A percentile compares a stretch with the other conserved stretches of the same genome.
These are phyloP conservation scores for Halenospora varia DNA, from an alignment of 495 filamentous ascomycete species.

Conservation along the genomic window DNA sequence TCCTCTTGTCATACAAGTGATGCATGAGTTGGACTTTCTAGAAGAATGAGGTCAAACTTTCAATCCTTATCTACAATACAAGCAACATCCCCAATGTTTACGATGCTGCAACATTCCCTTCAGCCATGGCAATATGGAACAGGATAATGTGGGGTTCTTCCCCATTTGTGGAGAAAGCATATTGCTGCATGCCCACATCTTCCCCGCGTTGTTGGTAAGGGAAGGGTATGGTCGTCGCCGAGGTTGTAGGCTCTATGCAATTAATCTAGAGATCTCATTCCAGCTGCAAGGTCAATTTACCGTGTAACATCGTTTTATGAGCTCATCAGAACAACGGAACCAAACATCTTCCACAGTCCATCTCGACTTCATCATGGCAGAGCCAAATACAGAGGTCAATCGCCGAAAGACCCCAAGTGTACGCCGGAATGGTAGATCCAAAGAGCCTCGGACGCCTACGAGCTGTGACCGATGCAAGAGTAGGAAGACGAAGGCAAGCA, in stretches of 20 bases:
- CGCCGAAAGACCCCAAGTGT: background rate
- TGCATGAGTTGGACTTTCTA: too few species aligned
- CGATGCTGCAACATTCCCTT: too few species aligned
- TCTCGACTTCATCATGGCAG: background rate
- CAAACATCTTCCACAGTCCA: too few species aligned
- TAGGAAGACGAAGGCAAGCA: slow-evolving; percentile 18
- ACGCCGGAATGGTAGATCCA: background rate
- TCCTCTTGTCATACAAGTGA: background rate
- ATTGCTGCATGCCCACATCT: background rate
- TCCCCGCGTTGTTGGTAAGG: background rate
- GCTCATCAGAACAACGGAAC: background rate
- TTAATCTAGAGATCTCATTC: background rate
- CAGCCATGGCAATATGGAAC: too few species aligned
- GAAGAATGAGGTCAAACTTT: too few species aligned
- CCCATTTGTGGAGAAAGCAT: background rate
- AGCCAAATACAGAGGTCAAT: background rate
- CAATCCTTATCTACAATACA: too few species aligned
- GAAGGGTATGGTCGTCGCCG: background rate
- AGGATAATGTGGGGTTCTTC: background rate
- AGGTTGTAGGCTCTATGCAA: background rate
- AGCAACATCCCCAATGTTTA: too few species aligned
- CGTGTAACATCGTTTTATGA: background rate
- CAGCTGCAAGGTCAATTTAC: background rate
- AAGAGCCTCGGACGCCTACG: slow-evolving; percentile 15
- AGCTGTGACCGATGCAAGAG: slow-evolving; percentile 23